phyloP scores from a whole-genome alignment of 768 basidiomycete genomes.

The Mycena galericulata region DNA sequence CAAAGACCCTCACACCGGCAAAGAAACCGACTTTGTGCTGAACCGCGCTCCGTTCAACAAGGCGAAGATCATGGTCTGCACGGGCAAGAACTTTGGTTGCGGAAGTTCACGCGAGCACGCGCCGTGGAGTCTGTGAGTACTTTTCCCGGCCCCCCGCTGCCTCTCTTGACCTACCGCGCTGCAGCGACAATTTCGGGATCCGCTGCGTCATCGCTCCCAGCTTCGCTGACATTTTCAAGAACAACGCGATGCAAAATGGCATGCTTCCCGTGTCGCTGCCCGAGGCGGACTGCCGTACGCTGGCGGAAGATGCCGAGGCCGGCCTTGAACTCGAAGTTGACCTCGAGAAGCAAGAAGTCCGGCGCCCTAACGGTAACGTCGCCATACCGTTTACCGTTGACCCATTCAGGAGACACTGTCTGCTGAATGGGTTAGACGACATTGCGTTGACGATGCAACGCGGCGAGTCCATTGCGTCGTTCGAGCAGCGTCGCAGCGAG shows the following conservation, averaged over 20 bases:
- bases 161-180: constrained; percentile 9
- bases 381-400: constrained; percentile 86
- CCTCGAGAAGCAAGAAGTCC: constrained; percentile 83
- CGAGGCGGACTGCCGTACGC: constrained; percentile 74
- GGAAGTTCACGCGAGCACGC: constrained; percentile 93
- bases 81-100: constrained; percentile 91
- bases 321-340: constrained; percentile 86
- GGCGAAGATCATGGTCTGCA: constrained; percentile 85
- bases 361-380: constrained; percentile 77
- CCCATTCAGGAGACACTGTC: constrained; percentile 91
- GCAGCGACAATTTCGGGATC: constrained; percentile 90
- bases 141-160: constrained; percentile 4
- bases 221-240: constrained; percentile 92
- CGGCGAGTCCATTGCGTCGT: constrained; percentile 74
- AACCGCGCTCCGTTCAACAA: constrained; percentile 83
- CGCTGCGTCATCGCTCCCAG: constrained; percentile 88
- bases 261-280: constrained; percentile 85
- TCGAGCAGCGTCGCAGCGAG: constrained; percentile 83
- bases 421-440: constrained; percentile 96
- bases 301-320: constrained; percentile 82
- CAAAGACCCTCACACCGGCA: constrained; percentile 81
- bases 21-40: constrained; percentile 86
- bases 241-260: constrained; percentile 93
- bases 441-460: constrained; percentile 94
- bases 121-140: constrained; percentile 83